Conservation (phyloP, 1,284 basidiomycete species). For the Sanghuangporus weigelae region DNA sequence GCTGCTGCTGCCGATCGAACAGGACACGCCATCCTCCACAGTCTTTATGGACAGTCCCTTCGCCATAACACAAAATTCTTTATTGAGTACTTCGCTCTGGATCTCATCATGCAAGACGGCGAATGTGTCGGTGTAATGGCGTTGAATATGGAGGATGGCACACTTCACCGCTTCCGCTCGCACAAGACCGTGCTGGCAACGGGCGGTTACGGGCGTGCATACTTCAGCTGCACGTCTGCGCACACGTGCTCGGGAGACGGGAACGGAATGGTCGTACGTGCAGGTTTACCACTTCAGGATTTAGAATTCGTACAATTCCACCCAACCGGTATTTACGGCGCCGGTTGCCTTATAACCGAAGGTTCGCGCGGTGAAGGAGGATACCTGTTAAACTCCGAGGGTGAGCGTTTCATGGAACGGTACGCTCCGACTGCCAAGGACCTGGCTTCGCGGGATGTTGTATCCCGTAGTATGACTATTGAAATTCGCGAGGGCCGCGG, state of each 20-base stretch:
- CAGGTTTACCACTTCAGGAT: conserved; percentile 96
- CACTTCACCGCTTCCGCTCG: conserved; percentile 95
- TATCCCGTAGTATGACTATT: conserved; percentile 98
- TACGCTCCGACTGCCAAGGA: conserved; percentile 99
- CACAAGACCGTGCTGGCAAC: conserved; percentile 99
- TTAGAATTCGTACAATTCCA: conserved; percentile 99
- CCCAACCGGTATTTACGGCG: conserved; percentile 99
- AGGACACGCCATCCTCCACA: conserved; percentile 97
- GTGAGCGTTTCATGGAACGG: conserved; percentile 99
- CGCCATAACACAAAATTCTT: conserved; percentile 99
- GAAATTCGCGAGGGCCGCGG: conserved; percentile 99
- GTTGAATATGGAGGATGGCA: conserved; percentile 99
- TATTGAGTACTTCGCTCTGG: conserved; percentile 99
- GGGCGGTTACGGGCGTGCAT: conserved; percentile 97
- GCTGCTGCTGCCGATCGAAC: conserved; percentile 99
- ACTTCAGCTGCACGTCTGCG: conserved; percentile 98
- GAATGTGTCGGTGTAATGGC: conserved; percentile 99
- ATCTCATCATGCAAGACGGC: conserved; percentile 98
- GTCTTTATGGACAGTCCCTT: conserved; percentile 97
- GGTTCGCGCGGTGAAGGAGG: conserved; percentile 99
- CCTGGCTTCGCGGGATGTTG: conserved; percentile 98
- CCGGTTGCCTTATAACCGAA: conserved; percentile 98
- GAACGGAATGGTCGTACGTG: conserved; percentile 97
- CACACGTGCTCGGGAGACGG: conserved; percentile 99
- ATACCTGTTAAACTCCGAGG: conserved; percentile 97